phyloP scores from a whole-genome alignment of 2,329 filamentous ascomycete genomes.

The Raffaelea deltoideospora region DNA sequence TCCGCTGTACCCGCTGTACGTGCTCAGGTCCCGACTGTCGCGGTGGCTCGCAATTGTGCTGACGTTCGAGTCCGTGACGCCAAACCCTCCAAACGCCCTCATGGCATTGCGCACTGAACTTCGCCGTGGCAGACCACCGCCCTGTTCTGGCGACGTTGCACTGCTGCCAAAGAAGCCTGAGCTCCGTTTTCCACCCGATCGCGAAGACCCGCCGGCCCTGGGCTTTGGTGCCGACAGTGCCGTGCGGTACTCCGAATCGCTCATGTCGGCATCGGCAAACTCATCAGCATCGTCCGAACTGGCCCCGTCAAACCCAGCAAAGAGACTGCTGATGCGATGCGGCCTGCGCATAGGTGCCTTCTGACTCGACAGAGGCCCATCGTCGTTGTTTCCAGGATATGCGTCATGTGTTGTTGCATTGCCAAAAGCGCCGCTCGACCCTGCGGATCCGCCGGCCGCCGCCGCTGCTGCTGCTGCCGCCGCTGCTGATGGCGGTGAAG shows the following conservation, averaged over 20 bases:
- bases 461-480: too few species aligned
- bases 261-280: conserved; percentile 43
- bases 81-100: conserved; percentile 19
- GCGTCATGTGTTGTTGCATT: conserved; percentile 39
- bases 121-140: conserved; percentile 1
- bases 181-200: conserved; percentile 21
- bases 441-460: too few species aligned
- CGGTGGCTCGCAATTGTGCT: conserved; percentile 19
- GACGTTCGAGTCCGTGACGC: conserved; percentile 27
- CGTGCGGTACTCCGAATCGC: conserved; percentile 53
- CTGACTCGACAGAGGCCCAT: conserved; percentile 51
- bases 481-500: too few species aligned
- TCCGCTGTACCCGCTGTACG: too few species aligned
- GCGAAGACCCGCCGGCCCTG: conserved; percentile 17
- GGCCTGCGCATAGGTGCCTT: conserved; percentile 50
- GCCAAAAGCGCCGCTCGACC: conserved; percentile 10
- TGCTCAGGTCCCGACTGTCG: conserved; percentile 12
- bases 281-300: conserved; percentile 54
- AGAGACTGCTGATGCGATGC: conserved; percentile 68
- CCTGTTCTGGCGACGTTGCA: conserved; percentile 29
- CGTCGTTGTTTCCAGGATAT: conserved; percentile 69
- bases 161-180: conserved; percentile 21
- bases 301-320: conserved; percentile 64
- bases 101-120: conserved; percentile 10
- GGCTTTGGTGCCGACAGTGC: conserved; percentile 49